Base-by-base conservation (phyloP, 2,329 filamentous ascomycete genomes). In the Trichoderma atrobrunneum region DNA sequence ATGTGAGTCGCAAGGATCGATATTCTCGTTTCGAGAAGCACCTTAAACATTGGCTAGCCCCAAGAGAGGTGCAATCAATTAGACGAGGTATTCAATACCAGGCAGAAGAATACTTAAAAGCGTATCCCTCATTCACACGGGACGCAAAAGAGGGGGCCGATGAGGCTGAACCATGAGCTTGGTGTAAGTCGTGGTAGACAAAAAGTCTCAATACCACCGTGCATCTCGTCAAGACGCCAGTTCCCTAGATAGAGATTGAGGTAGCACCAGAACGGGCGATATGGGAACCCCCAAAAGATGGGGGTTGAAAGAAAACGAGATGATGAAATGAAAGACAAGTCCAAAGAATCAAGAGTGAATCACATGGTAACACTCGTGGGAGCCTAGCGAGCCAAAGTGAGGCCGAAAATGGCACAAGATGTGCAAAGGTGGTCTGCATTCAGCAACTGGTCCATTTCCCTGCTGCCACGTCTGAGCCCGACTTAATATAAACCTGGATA, bases 351-450 rank as follows among this genome's bases (percentile, higher is more conserved):
- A 21, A 68, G 30, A n/a, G 28, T 60, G 36, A 69, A 69, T 62
- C 66, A 69, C 66, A 69, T 69, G 66, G 66, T 51, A 51, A 21
- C 26, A 69, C 66, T 36, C 36, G 65, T 60, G 65, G 65, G 51
- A 48, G 54, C 56, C 57, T 61, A 69, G 66, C 56, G 65, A 69
- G 56, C 30, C 56, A 39, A 48, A 48, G 26, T 48, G 56, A 34
- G 21, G 66, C 66, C 66, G 39, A 69, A 69, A 54, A 69, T 26
- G 66, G 66, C 66, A 69, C 66, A 14, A 14, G 66, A 69, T 69
- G 66, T 61, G 66, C 66, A 28, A 59, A 12, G 39, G 39, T 43
- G 39, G 56, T 14, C 66, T 61, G 66, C 57, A 62, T 69, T 61
- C 57, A 69, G 66, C 54, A 48, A 14, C n/a, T n/a, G n/a, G 39